Evolutionary conservation across 2,329 filamentous ascomycete species (phyloP).

Genomic region (Xylariaceae sp.): DNA sequence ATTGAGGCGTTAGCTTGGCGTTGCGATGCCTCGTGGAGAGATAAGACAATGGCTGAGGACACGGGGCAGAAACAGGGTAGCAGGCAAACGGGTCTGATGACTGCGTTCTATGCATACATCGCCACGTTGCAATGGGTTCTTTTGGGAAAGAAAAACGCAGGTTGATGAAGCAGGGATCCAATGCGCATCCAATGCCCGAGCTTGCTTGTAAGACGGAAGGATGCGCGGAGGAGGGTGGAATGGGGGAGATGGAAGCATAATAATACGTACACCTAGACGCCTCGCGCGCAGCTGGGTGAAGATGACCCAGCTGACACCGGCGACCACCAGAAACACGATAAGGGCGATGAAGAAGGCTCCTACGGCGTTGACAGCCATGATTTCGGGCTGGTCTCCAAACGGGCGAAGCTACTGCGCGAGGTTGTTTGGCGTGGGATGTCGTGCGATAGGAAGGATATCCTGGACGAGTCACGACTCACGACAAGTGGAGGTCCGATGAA

Average conservation of each 20-base stretch:
- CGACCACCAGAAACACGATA: slow-evolving; percentile 54
- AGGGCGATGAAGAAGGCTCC: slow-evolving; percentile 70
- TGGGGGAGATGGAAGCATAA: not conserved
- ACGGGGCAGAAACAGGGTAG: not conserved
- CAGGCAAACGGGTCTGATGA: not conserved
- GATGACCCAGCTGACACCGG: slow-evolving; percentile 59
- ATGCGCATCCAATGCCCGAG: slow-evolving; percentile 2
- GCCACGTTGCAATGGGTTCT: not conserved
- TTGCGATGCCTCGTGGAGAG: not conserved
- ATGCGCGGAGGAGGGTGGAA: not conserved
- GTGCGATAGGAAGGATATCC: not conserved
- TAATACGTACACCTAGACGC: slow-evolving; percentile 56
- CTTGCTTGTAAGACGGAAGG: slow-evolving; percentile 6
- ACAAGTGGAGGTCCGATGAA: slow-evolving; percentile 9
- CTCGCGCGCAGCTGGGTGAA: slow-evolving; percentile 69
- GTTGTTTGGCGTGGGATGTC: not conserved
- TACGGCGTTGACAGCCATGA: slow-evolving; percentile 46
- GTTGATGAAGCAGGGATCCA: not conserved
- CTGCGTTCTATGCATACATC: not conserved
- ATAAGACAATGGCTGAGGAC: not conserved
- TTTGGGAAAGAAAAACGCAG: not conserved
- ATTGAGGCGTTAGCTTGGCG: slow-evolving; percentile 12
- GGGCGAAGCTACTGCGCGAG: not conserved
- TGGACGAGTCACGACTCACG: not conserved
- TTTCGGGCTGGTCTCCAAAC: slow-evolving; percentile 6